These are phyloP conservation scores for Penicillium sp. DNA, from an alignment of 2,329 filamentous ascomycete genomes.

Conservation along the genomic window DNA sequence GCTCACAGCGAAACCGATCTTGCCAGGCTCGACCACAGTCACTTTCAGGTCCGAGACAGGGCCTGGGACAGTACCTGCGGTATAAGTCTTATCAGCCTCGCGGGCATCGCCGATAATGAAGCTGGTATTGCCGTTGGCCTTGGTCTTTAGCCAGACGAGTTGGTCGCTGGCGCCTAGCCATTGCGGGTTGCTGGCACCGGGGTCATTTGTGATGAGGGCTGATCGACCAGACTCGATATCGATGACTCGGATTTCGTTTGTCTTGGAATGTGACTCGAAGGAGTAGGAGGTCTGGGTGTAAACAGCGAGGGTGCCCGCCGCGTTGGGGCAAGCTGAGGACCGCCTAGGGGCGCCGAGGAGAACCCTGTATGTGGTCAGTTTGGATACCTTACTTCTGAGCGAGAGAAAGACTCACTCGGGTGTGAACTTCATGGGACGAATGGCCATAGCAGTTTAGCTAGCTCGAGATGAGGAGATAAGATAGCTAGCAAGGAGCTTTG, in stretches of 20 bases:
- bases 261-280: slow-evolving; percentile 46
- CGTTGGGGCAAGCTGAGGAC: slow-evolving; percentile 43
- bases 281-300: slow-evolving; percentile 49
- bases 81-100: slow-evolving; percentile 39
- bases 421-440: slow-evolving; percentile 40
- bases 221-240: slow-evolving; percentile 41
- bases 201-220: slow-evolving; percentile 42
- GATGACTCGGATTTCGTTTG: slow-evolving; percentile 44
- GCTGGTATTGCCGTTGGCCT: slow-evolving; percentile 44
- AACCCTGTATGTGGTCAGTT: slow-evolving; percentile 30
- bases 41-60: slow-evolving; percentile 46
- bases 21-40: slow-evolving; percentile 38
- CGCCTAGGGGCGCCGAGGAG: slow-evolving; percentile 46
- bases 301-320: slow-evolving; percentile 44
- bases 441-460: slow-evolving; percentile 33
- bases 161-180: slow-evolving; percentile 44
- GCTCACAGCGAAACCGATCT: slow-evolving; percentile 45
- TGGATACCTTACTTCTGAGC: not conserved
- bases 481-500: slow-evolving; percentile 15
- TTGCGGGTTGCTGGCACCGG: slow-evolving; percentile 43
- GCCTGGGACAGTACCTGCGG: slow-evolving; percentile 44
- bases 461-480: slow-evolving; percentile 16
- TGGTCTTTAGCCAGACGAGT: slow-evolving; percentile 45
- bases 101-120: slow-evolving; percentile 43
- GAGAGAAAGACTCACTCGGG: slow-evolving; percentile 33